Percentiles rank a stretch among this genome's conserved stretches.
Evolutionary conservation across 805 yeast genomes (phyloP).

Genomic region (Sugiyamaella boreocaroliniensis): DNA sequence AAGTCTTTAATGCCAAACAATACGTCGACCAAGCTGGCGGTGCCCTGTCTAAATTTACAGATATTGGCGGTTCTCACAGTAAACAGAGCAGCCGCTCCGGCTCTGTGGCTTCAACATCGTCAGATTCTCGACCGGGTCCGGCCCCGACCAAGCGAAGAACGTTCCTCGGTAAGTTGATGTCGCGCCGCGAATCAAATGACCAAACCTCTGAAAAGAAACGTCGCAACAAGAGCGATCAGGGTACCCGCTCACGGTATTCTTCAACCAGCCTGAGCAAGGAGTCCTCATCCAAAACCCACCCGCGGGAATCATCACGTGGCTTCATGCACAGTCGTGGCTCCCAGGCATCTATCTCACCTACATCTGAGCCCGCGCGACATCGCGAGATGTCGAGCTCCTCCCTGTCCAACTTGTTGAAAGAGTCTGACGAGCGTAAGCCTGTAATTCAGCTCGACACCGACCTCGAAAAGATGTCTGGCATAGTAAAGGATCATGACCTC

Average conservation of each 20-base stretch:
- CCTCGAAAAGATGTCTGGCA: constrained; percentile 46
- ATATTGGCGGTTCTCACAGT: not conserved
- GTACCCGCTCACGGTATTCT: not conserved
- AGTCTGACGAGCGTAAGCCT: not conserved
- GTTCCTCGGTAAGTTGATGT: constrained; percentile 15
- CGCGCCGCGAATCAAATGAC: constrained; percentile 16
- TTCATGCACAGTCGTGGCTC: not conserved
- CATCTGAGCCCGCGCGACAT: not conserved
- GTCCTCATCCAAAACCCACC: not conserved
- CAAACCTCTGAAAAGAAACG: not conserved
- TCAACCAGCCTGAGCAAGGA: not conserved
- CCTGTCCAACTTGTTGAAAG: not conserved
- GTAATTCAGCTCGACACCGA: constrained; percentile 37
- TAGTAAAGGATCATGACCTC: constrained; percentile 27
- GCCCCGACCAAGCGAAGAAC: constrained; percentile 4
- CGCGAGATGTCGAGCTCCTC: not conserved
- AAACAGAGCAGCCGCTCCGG: constrained; percentile 11
- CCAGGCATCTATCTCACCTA: not conserved
- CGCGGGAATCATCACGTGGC: not conserved
- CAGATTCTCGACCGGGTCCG: constrained; percentile 2
- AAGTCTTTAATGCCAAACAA: constrained; percentile 16
- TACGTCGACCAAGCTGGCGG: not conserved
- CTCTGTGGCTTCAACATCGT: constrained; percentile 14
- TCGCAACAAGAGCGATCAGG: not conserved
- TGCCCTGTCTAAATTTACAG: not conserved